Conservation (phyloP, 2,329 filamentous ascomycete species). For the Epichloe brachyelytri region DNA sequence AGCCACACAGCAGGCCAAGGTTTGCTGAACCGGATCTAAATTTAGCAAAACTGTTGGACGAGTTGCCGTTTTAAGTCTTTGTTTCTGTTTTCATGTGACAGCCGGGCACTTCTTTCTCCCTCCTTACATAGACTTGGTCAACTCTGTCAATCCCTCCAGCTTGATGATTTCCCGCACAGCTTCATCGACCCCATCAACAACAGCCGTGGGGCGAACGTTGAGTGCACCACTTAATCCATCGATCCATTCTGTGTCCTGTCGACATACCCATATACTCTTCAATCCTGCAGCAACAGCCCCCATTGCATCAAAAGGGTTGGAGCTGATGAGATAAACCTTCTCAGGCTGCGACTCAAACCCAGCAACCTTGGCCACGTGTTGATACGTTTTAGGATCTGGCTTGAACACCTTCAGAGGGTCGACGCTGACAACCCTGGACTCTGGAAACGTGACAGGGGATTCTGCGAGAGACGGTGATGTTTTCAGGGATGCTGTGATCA, state of each 20-base stretch:
- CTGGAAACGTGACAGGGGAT: conserved; percentile 15
- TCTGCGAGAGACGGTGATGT: conserved; percentile 42
- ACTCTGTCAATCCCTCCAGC: background rate
- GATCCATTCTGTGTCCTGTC: conserved; percentile 9
- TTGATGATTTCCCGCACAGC: background rate
- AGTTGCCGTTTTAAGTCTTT: no score
- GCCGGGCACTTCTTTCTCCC: no score
- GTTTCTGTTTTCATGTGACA: background rate
- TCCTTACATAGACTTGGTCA: no score
- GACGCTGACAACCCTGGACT: conserved; percentile 37
- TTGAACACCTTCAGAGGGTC: conserved; percentile 51
- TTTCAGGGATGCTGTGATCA: conserved; percentile 48
- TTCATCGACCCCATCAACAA: background rate
- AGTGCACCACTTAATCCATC: background rate
- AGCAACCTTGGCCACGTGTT: conserved; percentile 39
- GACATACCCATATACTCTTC: conserved; percentile 10
- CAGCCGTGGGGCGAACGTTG: background rate
- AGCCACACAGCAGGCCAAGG: background rate
- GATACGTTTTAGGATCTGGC: conserved; percentile 48
- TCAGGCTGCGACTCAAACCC: conserved; percentile 31
- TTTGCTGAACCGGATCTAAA: background rate
- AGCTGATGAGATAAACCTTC: conserved; percentile 55
- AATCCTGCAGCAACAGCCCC: conserved; percentile 34
- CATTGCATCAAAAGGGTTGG: conserved; percentile 61
- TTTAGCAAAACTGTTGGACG: background rate